Conservation (phyloP, 768 basidiomycete species). For the Lentinula detonsa region DNA sequence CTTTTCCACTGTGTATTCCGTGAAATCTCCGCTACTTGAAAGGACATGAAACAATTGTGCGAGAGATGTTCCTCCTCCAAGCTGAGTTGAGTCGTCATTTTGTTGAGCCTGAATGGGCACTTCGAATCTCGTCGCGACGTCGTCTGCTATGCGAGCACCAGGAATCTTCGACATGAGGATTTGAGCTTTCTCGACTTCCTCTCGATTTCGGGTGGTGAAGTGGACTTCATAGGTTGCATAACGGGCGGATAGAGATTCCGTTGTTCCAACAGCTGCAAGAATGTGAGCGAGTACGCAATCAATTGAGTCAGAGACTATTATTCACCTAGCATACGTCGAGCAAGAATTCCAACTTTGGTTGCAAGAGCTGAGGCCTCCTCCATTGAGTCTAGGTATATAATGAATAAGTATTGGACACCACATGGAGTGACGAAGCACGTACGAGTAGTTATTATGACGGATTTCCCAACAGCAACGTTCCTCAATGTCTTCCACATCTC, state of each 20-base stretch:
- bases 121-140: conserved; percentile 72
- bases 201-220: conserved; percentile 59
- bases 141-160: conserved; percentile 60
- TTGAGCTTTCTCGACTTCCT: conserved; percentile 52
- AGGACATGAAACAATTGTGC: conserved; percentile 54
- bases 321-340: conserved; percentile 62
- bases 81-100: conserved; percentile 6
- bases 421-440: conserved; percentile 16
- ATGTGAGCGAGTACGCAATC: background rate
- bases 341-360: conserved; percentile 70
- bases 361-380: conserved; percentile 79
- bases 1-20: conserved; percentile 68
- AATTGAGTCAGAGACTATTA: background rate
- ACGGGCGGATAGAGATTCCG: conserved; percentile 53
- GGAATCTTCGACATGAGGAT: conserved; percentile 57
- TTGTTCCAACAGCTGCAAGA: conserved; percentile 57
- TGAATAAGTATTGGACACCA: background rate
- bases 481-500: conserved; percentile 78
- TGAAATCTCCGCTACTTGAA: conserved; percentile 44
- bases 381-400: conserved; percentile 55
- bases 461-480: conserved; percentile 59
- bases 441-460: conserved; percentile 71
- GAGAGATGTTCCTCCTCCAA: conserved; percentile 33
- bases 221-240: conserved; percentile 77
- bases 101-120: conserved; percentile 44